These are phyloP conservation scores for Cladosporium sp. DNA, from an alignment of 2,329 filamentous ascomycete genomes.

Conservation along the genomic window DNA sequence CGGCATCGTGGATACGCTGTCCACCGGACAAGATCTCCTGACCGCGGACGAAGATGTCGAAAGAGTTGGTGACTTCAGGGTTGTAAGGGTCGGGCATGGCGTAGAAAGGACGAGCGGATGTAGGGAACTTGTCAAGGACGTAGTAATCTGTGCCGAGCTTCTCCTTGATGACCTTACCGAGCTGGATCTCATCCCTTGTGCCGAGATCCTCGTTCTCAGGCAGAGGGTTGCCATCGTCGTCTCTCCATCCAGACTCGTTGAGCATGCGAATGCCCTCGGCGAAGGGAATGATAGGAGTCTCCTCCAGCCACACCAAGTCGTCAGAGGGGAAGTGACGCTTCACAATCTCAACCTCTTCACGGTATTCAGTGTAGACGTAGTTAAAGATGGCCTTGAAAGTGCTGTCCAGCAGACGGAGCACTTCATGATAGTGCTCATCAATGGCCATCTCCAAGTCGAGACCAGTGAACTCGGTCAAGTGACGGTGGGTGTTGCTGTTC, in stretches of 20 bases:
- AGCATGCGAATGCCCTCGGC: conserved; percentile 75
- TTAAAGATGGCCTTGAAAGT: conserved; percentile 77
- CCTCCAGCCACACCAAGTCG: conserved; percentile 79
- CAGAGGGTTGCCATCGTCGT: conserved; percentile 69
- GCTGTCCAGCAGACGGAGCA: conserved; percentile 71
- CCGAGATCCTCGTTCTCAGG: conserved; percentile 75
- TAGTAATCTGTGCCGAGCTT: conserved; percentile 90
- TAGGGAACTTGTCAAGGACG: conserved; percentile 89
- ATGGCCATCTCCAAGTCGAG: conserved; percentile 92
- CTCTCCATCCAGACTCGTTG: conserved; percentile 69
- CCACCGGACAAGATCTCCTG: conserved; percentile 92
- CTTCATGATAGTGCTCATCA: conserved; percentile 84
- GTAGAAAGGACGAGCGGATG: conserved; percentile 82
- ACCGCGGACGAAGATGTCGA: conserved; percentile 90
- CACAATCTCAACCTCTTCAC: conserved; percentile 71
- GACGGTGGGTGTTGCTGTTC: conserved; percentile 91
- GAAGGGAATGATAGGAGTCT: conserved; percentile 80
- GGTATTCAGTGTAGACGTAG: conserved; percentile 64
- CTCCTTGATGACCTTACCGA: conserved; percentile 79
- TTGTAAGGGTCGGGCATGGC: conserved; percentile 78
- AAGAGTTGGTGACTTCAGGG: conserved; percentile 76
- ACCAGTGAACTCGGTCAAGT: conserved; percentile 91
- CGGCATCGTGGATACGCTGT: conserved; percentile 83
- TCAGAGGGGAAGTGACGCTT: conserved; percentile 82
- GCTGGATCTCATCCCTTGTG: conserved; percentile 80